Conservation (phyloP, 2,329 filamentous ascomycete genomes). For the Hirsutella rhossiliensis region DNA sequence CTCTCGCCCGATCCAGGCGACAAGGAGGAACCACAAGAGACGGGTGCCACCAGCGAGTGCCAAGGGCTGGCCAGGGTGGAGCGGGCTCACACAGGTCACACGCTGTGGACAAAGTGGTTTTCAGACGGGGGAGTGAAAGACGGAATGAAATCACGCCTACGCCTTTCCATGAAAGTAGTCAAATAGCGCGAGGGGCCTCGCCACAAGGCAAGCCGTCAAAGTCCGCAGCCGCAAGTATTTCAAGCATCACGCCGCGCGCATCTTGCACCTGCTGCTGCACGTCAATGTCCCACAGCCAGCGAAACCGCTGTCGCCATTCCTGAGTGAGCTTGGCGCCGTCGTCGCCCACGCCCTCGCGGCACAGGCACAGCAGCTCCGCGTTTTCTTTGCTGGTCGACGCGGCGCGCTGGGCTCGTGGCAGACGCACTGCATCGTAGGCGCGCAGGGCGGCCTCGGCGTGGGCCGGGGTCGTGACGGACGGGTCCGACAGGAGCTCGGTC, state of each 20-base stretch:
- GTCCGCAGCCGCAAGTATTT: conserved; percentile 10
- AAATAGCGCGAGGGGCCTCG: too few relatives aligned
- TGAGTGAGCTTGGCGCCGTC: conserved; percentile 4
- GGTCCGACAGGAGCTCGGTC: conserved; percentile 4
- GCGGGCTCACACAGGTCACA: too few relatives aligned
- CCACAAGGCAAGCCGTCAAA: too few relatives aligned
- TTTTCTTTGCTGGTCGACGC: conserved; percentile 6
- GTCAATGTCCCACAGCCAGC: not conserved
- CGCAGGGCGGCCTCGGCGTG: conserved; percentile 4
- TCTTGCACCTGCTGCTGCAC: conserved; percentile 1
- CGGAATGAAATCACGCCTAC: too few relatives aligned
- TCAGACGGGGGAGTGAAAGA: too few relatives aligned
- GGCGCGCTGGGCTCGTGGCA: conserved; percentile 6
- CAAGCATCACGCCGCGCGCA: not conserved
- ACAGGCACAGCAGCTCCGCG: conserved; percentile 5
- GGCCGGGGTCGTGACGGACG: not conserved
- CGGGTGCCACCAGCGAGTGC: too few relatives aligned
- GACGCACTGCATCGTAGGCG: conserved; percentile 6
- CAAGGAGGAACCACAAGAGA: too few relatives aligned
- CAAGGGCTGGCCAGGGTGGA: too few relatives aligned
- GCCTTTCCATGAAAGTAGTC: too few relatives aligned
- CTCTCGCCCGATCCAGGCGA: too few relatives aligned
- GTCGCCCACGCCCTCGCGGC: conserved; percentile 1
- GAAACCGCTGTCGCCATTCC: not conserved
- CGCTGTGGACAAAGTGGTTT: too few relatives aligned